Evolutionary conservation across 1,284 basidiomycete genomes (phyloP), one percentile per base, ranked within the genome.

Genomic region (Coniferiporia weirii): DNA sequence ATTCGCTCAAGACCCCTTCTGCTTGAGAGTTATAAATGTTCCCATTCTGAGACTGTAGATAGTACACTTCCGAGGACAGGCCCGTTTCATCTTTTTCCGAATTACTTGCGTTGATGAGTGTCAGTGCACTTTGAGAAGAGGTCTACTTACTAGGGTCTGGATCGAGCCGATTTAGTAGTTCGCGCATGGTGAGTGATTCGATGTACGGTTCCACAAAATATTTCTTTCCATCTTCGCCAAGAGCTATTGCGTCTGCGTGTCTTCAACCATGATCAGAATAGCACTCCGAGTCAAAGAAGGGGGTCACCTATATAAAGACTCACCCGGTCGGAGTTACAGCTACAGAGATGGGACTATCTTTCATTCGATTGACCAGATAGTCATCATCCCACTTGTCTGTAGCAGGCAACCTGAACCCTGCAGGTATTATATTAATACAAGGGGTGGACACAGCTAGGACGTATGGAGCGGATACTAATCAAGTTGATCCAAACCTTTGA

Each of bases 31-130:
- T 78, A 65, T 83, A 91, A 35, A 96, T 66, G 70, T 96, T 96
- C 9, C 93, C 93, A 70, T 96, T 93, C 71, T 96, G 94, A 1
- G 89, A 91, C 70, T 96, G 94, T 5, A 96, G 76, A 70, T 95
- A 96, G 61, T 78, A 73, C 3, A 86, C 78, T 55, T 89, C 81
- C 4, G 61, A 43, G 19, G 62, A 17, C 38, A 9, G 3, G 9
- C 15, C 8, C 15, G 38, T 15, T 13, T 52, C 17, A 8, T 60
- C 10, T 27, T 43, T 45, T 48, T 35, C 3, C 44, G 27, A n/a
- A 13, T 27, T 53, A 40, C 5, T 17, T 5, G n/a, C n/a, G 40
- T 44, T 43, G 34, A 52, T 19, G 34, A 43, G 20, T 15, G 3
- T 40, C 20, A 15, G 27, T 27, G 27, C 36, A 15, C 35, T 12